phyloP scores from a whole-genome alignment of 768 basidiomycete genomes.

The Coprinopsis strossmayeri region DNA sequence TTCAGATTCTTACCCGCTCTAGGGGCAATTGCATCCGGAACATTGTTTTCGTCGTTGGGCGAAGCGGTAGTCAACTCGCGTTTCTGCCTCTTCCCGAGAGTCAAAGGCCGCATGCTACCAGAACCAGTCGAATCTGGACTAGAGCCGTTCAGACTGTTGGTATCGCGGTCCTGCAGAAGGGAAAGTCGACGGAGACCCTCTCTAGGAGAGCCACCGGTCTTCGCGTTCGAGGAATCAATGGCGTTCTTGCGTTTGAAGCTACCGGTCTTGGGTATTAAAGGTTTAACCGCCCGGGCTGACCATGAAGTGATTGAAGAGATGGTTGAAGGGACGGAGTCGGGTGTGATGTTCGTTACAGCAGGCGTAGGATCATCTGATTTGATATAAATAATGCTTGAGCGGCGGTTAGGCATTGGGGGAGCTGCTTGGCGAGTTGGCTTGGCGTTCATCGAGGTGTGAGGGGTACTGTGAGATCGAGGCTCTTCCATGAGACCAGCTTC shows the following conservation, averaged over 20 bases:
- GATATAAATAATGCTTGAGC: conserved; percentile 61
- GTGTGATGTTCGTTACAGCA: conserved; percentile 16
- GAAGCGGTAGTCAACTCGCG: conserved; percentile 14
- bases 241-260: conserved; percentile 36
- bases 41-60: conserved; percentile 34
- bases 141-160: conserved; percentile 27
- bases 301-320: conserved; percentile 37
- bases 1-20: conserved; percentile 43
- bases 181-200: conserved; percentile 54
- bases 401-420: conserved; percentile 31
- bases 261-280: conserved; percentile 46
- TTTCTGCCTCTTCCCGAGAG: conserved; percentile 51
- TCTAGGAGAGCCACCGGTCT: conserved; percentile 29
- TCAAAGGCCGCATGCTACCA: conserved; percentile 36
- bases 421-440: conserved; percentile 28
- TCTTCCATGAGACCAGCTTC: conserved; percentile 36
- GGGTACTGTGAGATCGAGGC: conserved; percentile 59
- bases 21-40: conserved; percentile 22
- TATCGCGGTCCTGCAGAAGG: conserved; percentile 54
- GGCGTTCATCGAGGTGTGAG: conserved; percentile 39
- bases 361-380: conserved; percentile 43
- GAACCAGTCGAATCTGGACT: conserved; percentile 11
- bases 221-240: conserved; percentile 23
- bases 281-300: conserved; percentile 44
- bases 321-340: conserved; percentile 23